Evolutionary conservation across 306 rosid genomes (phyloP), one percentile per base, ranked within the genome.

Genomic region (Carpinus viminea): DNA sequence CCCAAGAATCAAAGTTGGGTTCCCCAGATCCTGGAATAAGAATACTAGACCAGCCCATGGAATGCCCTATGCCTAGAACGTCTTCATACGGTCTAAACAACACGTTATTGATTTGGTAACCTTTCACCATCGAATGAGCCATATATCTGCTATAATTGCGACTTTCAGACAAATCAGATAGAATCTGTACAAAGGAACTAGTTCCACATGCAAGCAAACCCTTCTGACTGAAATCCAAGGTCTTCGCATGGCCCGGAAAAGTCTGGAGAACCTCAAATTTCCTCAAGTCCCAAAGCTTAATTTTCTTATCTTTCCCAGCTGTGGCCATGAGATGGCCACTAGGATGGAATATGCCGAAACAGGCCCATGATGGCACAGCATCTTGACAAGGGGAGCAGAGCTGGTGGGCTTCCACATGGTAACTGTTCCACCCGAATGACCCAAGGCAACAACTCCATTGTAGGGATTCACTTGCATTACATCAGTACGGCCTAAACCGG

Each of bases 11-110:
- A 1, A 90, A 95, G 87, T 92, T 92, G 73, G 97, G 97, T 61
- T 95, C 97, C 62, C 98, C 98, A 12, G 97, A 92, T 78, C 98
- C 98, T 45, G 98, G 98, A 77, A 92, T 85, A 55, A 92, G 93
- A 83, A 95, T 91, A 73, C 96, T 92, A 68, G 97, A 95, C 89
- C 89, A 95, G 13, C 98, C 98, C 98, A 85, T 91, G 15, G 98
- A 92, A 81, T 92, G 98, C 36, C 98, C 98, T 56, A 92, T 87
- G 79, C 86, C 87, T 10, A 95, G 74, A 85, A 88, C 98, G 79
- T 95, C 98, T 86, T 95, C 98, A 17, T 95, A 95, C 21, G 98
- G 98, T 62, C 98, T 85, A 80, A 92, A 95, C 45, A 59, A 34
- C 74, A 91, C 71, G 61, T 87, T 91, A 68, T 80, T 88, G 74